These are phyloP conservation scores for Corchorus olitorius DNA, from an alignment of 345 rosid genomes.

Conservation along the genomic window DNA sequence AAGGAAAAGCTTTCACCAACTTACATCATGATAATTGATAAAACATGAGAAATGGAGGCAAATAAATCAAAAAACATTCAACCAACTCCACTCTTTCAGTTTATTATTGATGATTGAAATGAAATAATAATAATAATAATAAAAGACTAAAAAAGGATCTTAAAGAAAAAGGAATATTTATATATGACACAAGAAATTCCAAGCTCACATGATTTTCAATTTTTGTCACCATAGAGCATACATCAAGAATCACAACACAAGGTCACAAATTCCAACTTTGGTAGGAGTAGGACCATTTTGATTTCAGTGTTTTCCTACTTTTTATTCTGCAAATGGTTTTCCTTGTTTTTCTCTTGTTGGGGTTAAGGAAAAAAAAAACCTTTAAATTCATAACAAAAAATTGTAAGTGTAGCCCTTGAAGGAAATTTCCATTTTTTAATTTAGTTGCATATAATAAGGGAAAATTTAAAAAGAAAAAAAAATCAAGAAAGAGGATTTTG, in stretches of 20 bases:
- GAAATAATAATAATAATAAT: not conserved
- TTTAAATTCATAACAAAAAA: not conserved
- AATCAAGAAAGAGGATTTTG: not conserved
- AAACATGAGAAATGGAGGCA: not conserved
- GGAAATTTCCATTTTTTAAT: too few species aligned
- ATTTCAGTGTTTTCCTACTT: not conserved
- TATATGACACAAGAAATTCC: too few species aligned
- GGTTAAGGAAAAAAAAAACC: not conserved
- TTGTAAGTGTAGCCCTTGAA: too few species aligned
- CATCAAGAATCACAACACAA: conserved; percentile 8
- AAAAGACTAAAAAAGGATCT: not conserved
- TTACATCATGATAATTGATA: too few species aligned
- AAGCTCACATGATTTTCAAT: not conserved
- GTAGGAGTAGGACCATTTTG: not conserved
- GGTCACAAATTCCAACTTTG: not conserved
- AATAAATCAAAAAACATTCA: too few species aligned
- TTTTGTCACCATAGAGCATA: not conserved
- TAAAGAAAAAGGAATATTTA: not conserved
- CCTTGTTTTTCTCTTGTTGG: not conserved
- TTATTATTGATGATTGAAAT: too few species aligned
- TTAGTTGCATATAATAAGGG: too few species aligned
- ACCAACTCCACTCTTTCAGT: too few species aligned
- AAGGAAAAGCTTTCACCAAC: too few species aligned
- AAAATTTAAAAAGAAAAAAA: not conserved
- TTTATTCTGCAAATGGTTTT: not conserved